phyloP scores from a whole-genome alignment of 257 asterid species.

The Ophiorrhiza pumila region DNA sequence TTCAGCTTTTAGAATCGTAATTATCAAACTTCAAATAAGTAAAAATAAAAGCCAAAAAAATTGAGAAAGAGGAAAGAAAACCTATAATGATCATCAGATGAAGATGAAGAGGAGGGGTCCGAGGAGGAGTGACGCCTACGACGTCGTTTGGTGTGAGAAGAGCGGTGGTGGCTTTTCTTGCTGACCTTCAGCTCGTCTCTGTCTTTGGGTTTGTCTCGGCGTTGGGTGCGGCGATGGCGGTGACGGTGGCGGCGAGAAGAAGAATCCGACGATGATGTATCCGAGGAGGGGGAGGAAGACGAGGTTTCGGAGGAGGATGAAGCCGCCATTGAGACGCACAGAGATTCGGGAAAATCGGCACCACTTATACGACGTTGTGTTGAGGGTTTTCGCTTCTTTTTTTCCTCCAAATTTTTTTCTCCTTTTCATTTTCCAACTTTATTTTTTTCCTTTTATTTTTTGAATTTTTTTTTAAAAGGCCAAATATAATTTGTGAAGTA shows the following conservation, averaged over 20 bases:
- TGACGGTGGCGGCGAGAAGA: constrained; percentile 36
- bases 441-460: no score
- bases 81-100: constrained; percentile 71
- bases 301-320: constrained; percentile 54
- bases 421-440: no score
- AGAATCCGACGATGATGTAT: constrained; percentile 24
- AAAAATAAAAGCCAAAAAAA: neutral
- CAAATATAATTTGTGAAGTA: no score
- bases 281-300: constrained; percentile 36
- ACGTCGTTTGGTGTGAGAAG: constrained; percentile 60
- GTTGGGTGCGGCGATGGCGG: constrained; percentile 47
- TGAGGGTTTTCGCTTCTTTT: neutral
- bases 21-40: neutral
- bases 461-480: no score
- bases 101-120: constrained; percentile 45
- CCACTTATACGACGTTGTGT: neutral
- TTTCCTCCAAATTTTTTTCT: no score
- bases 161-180: constrained; percentile 51
- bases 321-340: constrained; percentile 43
- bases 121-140: constrained; percentile 64
- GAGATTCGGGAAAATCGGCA: constrained; percentile 3
- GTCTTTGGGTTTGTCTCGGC: constrained; percentile 35
- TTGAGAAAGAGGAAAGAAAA: constrained; percentile 7
- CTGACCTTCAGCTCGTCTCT: constrained; percentile 53
- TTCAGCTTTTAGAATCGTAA: neutral